Base-by-base conservation (phyloP, 2,329 filamentous ascomycete species). In the Tolypocladium guangdongense region DNA sequence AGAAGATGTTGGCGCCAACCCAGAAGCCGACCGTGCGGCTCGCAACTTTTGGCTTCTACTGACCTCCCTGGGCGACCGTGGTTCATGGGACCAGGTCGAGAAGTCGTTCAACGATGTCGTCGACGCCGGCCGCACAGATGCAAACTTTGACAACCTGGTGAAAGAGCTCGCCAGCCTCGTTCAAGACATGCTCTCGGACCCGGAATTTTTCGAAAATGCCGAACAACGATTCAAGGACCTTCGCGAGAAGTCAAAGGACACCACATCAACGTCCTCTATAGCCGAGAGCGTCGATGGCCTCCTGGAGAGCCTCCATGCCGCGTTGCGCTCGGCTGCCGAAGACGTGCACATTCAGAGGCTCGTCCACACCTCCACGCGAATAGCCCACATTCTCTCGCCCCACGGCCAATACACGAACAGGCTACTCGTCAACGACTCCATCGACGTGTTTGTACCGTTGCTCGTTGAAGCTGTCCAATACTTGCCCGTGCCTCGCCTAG, bases 401-500 rank as follows among this genome's bases (percentile, higher is more conserved):
- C 69, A 75, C 0, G 78, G 86, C 55, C 70, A 78, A 4, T 78
- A 82, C 51, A 76, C 82, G 22, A 92, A 91, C 63, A 73, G 76
- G 0, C 86, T 90, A 32, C 75, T 97, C 2, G 71, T 93, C 4
- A 77, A 82, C 2, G 92, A 97, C 65, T 74, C 82, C 3, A 77
- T 90, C 59, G 86, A 92, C 55, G 82, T 92, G 14, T 91, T 96
- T 64, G 75, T 93, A 6, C 92, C 92, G 0, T 72, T 90, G 14
- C 63, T 90, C 4, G 80, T 96, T 54, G 78, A 88, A 59, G 81
- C 82, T 2, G 77, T 97, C 35, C 90, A 96, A 66, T 90, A 90
- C 68, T 74, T 97, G 4, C 92, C 92, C 0, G 93, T 97, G 51
- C 91, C 91, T 0, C 85, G 92, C 5, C 70, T 96, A n/a, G 92